Percentiles rank a stretch among this genome's conserved stretches.
Conservation (phyloP, 768 basidiomycete species). For the Sarcodon sp. region DNA sequence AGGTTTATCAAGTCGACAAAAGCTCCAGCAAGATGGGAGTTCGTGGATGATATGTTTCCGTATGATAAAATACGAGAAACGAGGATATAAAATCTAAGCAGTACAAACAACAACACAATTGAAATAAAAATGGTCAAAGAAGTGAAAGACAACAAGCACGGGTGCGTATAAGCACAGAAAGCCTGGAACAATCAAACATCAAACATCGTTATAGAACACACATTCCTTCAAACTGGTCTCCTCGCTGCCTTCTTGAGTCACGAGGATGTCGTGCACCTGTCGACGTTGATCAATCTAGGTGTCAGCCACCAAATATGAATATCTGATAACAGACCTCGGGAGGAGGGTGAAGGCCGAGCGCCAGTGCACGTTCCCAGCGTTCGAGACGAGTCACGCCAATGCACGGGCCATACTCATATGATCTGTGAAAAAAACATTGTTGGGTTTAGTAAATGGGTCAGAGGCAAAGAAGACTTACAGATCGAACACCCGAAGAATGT, state of each 20-base stretch:
- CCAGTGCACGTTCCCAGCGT: conserved; percentile 77
- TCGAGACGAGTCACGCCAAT: conserved; percentile 70
- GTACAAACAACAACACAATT: no score
- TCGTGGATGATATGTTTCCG: no score
- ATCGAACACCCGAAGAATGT: conserved; percentile 74
- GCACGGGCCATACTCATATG: conserved; percentile 74
- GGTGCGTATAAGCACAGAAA: no score
- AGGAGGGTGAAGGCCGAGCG: conserved; percentile 72
- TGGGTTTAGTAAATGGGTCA: not conserved
- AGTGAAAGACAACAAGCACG: no score
- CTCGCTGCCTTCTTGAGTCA: conserved; percentile 49
- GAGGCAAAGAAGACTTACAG: conserved; percentile 28
- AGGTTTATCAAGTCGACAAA: no score
- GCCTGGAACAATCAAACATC: no score
- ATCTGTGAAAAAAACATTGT: conserved; percentile 24
- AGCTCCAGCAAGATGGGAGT: no score
- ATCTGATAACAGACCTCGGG: conserved; percentile 38
- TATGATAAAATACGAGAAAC: no score
- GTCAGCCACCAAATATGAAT: not conserved
- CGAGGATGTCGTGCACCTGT: conserved; percentile 71
- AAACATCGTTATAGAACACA: no score
- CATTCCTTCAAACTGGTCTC: conserved; percentile 8
- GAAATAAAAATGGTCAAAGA: no score
- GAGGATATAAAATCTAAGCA: no score
- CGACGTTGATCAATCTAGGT: not conserved